These are phyloP conservation scores for Penicillium subrubescens DNA, from an alignment of 495 filamentous ascomycete genomes.

Conservation along the genomic window DNA sequence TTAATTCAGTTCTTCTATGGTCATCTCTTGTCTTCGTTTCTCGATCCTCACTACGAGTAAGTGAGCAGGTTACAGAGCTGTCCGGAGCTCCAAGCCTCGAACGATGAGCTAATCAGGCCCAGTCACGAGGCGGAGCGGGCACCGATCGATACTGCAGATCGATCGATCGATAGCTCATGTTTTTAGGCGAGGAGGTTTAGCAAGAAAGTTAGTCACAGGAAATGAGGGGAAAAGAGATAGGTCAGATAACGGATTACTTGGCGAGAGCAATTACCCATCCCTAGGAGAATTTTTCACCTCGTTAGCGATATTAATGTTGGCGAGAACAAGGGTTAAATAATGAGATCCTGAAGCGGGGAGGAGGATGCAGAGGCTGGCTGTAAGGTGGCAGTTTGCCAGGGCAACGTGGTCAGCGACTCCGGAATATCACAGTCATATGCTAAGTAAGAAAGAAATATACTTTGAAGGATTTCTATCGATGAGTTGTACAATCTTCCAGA, in stretches of 20 bases:
- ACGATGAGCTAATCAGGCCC: background rate
- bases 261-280: background rate
- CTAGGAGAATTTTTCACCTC: too few relatives aligned
- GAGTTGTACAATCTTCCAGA: background rate
- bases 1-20: background rate
- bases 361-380: conserved; percentile 3
- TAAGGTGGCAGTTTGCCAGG: conserved; percentile 6
- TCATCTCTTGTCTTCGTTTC: background rate
- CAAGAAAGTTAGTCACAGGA: background rate
- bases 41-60: background rate
- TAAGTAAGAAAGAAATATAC: background rate
- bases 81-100: background rate
- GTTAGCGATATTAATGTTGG: too few relatives aligned
- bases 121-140: background rate
- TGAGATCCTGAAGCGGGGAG: background rate
- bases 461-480: background rate
- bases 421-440: background rate
- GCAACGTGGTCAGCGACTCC: conserved; percentile 7
- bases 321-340: background rate
- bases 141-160: background rate
- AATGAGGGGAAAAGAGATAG: background rate
- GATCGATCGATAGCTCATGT: background rate
- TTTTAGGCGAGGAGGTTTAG: background rate
- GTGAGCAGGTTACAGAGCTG: background rate
- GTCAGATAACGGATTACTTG: background rate